Base-by-base conservation (phyloP, 163 green algal genomes). In the Chlorella variabilis region DNA sequence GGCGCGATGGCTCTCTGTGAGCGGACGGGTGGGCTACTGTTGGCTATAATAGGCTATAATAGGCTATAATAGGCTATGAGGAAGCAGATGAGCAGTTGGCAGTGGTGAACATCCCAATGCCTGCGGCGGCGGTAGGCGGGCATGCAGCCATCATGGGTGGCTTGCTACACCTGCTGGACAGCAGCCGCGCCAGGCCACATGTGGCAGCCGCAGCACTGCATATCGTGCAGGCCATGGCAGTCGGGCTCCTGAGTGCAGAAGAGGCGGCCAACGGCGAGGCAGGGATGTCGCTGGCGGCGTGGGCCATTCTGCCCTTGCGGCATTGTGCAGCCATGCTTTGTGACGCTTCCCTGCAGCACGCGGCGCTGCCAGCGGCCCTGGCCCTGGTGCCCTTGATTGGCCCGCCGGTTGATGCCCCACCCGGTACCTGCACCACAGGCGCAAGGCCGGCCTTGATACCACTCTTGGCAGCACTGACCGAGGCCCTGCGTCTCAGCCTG, bases 321-420 rank as follows among this genome's bases (percentile, higher is more conserved):
- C 33, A 33, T 49, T 78, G 71, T 23, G 71, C 51, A 4, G 15
- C 25, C 17, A 59, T 69, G 6, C 59, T 63, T 15, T 7, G 34
- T n/a, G 23, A 69, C 21, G 34, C 20, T 5, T 8, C 4, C 25
- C 11, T 68, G 25, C 71, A 31, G 21, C 71, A 67, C 25, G 34
- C n/a, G 18, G 51, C 71, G 25, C 34, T 78, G 71, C 34, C 54
- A n/a, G 38, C 71, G 27, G 71, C 71, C 3, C 23, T 20, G 23
- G 71, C 71, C 6, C 51, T 78, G 6, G 33, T 78, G 51, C 51
- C 34, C 33, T 25, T 78, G 51, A 33, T 78, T 20, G 9, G 9
- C 5, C 27, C 45, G 2, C 20, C 33, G 17, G 71, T 33, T 15
- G 51, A n/a, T n/a, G 4, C 13, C n/a, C 4, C 36, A 15, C 17